phyloP scores from a whole-genome alignment of 2,329 filamentous ascomycete species.

The Cladosporium velox region DNA sequence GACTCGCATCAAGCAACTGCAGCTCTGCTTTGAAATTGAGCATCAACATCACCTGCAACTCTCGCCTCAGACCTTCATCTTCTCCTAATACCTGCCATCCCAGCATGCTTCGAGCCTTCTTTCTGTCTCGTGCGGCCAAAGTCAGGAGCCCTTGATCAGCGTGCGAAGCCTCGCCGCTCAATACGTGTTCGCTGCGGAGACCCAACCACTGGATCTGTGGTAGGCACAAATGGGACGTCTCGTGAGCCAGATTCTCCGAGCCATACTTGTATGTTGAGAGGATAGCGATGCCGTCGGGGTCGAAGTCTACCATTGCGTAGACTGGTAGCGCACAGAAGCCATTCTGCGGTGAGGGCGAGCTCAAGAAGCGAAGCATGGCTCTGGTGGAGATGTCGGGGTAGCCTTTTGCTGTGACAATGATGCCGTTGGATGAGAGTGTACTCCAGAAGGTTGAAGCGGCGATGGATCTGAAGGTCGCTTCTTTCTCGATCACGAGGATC shows the following conservation, averaged over 20 bases:
- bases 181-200: conserved; percentile 44
- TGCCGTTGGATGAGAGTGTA: conserved; percentile 54
- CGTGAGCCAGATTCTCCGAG: conserved; percentile 63
- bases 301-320: conserved; percentile 69
- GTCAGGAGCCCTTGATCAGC: conserved; percentile 48
- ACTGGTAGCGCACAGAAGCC: conserved; percentile 51
- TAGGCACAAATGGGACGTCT: conserved; percentile 52
- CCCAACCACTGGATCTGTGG: conserved; percentile 67
- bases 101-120: conserved; percentile 58
- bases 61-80: conserved; percentile 47
- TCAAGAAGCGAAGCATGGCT: conserved; percentile 61
- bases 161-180: conserved; percentile 29
- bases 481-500: conserved; percentile 78
- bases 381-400: conserved; percentile 76
- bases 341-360: conserved; percentile 50
- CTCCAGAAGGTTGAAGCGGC: conserved; percentile 59
- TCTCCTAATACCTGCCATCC: conserved; percentile 19
- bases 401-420: conserved; percentile 77
- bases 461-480: conserved; percentile 75
- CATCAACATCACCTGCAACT: conserved; percentile 73
- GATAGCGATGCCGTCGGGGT: conserved; percentile 75
- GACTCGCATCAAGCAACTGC: conserved; percentile 49
- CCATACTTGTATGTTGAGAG: conserved; percentile 72
- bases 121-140: conserved; percentile 60
- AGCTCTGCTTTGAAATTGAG: conserved; percentile 77